These are phyloP conservation scores for Candida railenensis DNA, from an alignment of 805 yeast genomes.

Conservation along the genomic window DNA sequence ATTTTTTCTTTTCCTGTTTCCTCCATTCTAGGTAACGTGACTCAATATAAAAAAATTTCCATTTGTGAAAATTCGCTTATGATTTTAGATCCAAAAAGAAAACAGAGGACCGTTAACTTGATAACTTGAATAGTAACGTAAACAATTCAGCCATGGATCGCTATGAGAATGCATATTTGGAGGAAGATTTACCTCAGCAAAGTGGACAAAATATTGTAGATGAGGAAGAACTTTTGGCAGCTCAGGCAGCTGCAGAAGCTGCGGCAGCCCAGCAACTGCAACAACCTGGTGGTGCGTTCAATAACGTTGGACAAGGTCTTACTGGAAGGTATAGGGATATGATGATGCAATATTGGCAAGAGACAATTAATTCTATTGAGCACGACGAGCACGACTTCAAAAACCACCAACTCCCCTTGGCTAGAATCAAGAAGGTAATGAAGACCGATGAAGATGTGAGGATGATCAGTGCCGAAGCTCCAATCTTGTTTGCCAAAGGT, in stretches of 20 bases:
- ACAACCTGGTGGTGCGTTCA: slow-evolving; percentile 65
- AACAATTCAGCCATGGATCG: slow-evolving; percentile 18
- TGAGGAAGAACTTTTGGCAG: slow-evolving; percentile 42
- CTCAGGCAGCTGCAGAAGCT: slow-evolving; percentile 48
- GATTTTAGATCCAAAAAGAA: not conserved
- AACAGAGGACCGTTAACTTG: too few relatives aligned
- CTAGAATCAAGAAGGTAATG: slow-evolving; percentile 96
- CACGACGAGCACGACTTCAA: slow-evolving; percentile 87
- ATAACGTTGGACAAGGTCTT: slow-evolving; percentile 91
- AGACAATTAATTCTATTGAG: slow-evolving; percentile 87
- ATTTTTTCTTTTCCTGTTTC: too few relatives aligned
- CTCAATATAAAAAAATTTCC: not conserved
- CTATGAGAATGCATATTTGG: slow-evolving; percentile 29
- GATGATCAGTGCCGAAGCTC: slow-evolving; percentile 98
- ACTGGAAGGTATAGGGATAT: slow-evolving; percentile 77
- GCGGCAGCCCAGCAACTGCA: slow-evolving; percentile 44
- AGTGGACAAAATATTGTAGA: slow-evolving; percentile 31
- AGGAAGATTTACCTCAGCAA: slow-evolving; percentile 6
- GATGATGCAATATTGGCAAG: slow-evolving; percentile 98
- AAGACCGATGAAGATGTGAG: slow-evolving; percentile 95
- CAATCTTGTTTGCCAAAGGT: slow-evolving; percentile 94
- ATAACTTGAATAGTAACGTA: too few relatives aligned
- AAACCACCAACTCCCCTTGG: slow-evolving; percentile 91
- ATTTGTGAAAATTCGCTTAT: not conserved
- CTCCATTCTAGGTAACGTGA: not conserved